phyloP scores from a whole-genome alignment of 2,329 filamentous ascomycete genomes.

The Colletotrichum euphorbiae region DNA sequence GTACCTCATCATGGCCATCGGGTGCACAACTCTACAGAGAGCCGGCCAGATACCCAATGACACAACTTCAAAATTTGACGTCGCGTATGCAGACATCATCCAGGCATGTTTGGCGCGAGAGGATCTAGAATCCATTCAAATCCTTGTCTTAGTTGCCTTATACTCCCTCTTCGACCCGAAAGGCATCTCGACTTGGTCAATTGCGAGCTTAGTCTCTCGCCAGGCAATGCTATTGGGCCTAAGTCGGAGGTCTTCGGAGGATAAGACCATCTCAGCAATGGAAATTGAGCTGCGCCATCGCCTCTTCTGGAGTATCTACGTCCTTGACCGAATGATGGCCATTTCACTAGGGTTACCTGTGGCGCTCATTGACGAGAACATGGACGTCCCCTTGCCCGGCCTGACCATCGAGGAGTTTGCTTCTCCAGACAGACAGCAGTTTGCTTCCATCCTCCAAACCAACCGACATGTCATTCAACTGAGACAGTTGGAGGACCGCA shows the following conservation, averaged over 20 bases:
- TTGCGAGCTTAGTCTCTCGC: constrained; percentile 54
- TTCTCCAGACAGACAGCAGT: constrained; percentile 51
- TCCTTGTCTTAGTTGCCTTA: constrained; percentile 55
- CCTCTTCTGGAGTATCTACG: constrained; percentile 59
- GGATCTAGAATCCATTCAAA: constrained; percentile 53
- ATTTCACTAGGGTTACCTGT: constrained; percentile 54
- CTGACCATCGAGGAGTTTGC: constrained; percentile 60
- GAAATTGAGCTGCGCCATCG: constrained; percentile 52
- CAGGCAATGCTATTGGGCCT: constrained; percentile 54
- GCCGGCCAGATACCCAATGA: constrained; percentile 54
- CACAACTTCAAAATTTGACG: constrained; percentile 48
- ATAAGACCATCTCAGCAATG: constrained; percentile 43
- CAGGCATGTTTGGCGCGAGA: constrained; percentile 53
- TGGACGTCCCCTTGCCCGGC: constrained; percentile 55
- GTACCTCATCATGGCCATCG: constrained; percentile 60
- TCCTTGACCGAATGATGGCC: constrained; percentile 59
- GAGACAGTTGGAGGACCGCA: constrained; percentile 56
- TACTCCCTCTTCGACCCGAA: constrained; percentile 58
- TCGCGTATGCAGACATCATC: constrained; percentile 55
- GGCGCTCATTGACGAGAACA: constrained; percentile 53
- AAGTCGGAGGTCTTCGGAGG: constrained; percentile 47
- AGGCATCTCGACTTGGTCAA: constrained; percentile 54
- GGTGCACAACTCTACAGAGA: constrained; percentile 56
- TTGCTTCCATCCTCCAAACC: constrained; percentile 56
- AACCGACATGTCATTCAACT: constrained; percentile 59